A percentile compares a stretch with the other conserved stretches of the same genome.
Evolutionary conservation across 371 early-diverging fungal species (phyloP).

Genomic region (Syncephalastrum sp.): DNA sequence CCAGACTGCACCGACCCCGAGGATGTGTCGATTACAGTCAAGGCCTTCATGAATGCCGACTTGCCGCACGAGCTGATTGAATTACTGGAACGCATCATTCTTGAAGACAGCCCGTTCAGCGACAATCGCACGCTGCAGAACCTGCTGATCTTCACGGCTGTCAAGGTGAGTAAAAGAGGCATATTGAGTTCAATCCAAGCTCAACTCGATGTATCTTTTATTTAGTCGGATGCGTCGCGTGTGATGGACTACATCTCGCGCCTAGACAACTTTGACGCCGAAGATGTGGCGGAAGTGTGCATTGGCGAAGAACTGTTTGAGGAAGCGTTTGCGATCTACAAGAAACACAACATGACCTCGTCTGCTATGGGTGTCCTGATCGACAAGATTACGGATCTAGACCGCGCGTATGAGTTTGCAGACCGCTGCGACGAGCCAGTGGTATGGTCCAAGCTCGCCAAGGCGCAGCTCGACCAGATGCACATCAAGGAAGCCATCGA

Average conservation of each 20-base stretch:
- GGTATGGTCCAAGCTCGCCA: slow-evolving; percentile 94
- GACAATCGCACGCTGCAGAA: slow-evolving; percentile 97
- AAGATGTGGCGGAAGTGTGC: slow-evolving; percentile 95
- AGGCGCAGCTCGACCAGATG: slow-evolving; percentile 89
- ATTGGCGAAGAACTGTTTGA: slow-evolving; percentile 86
- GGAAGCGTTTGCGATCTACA: slow-evolving; percentile 95
- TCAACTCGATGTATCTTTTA: background rate
- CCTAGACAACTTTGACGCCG: slow-evolving; percentile 93
- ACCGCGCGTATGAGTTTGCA: slow-evolving; percentile 95
- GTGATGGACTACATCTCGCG: slow-evolving; percentile 94
- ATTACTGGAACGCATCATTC: slow-evolving; percentile 93
- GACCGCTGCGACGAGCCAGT: slow-evolving; percentile 86
- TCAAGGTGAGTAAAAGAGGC: slow-evolving; percentile 55
- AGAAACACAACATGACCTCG: slow-evolving; percentile 85
- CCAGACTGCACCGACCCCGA: slow-evolving; percentile 96
- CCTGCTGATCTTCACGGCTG: slow-evolving; percentile 95
- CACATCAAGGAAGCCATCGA: slow-evolving; percentile 93
- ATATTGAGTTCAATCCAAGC: too few species aligned
- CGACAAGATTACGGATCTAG: slow-evolving; percentile 87
- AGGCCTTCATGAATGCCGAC: slow-evolving; percentile 97
- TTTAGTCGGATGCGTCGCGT: slow-evolving; percentile 75
- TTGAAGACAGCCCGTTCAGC: slow-evolving; percentile 88
- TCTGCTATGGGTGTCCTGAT: slow-evolving; percentile 90
- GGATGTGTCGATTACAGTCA: slow-evolving; percentile 94
- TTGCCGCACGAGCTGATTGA: slow-evolving; percentile 95